Evolutionary conservation across 2,329 filamentous ascomycete species (phyloP).

Genomic region (Knoxdaviesia proteae): DNA sequence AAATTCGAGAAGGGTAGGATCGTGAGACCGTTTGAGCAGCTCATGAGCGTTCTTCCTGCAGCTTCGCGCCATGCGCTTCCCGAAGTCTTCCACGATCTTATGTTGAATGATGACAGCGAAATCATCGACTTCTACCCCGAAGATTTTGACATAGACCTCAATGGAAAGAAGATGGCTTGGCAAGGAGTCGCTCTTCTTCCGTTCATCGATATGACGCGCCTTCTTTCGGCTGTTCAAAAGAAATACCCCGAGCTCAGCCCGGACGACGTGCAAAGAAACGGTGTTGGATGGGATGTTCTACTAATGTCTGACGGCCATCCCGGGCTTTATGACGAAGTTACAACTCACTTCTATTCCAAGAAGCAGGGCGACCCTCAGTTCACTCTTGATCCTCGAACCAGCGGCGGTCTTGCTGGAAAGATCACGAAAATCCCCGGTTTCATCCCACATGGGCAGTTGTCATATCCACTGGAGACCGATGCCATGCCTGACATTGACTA

Average conservation of each 20-base stretch:
- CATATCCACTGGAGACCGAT: slow-evolving; percentile 53
- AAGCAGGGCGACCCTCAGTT: slow-evolving; percentile 47
- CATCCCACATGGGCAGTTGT: slow-evolving; percentile 63
- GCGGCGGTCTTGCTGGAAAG: slow-evolving; percentile 58
- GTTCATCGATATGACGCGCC: slow-evolving; percentile 81
- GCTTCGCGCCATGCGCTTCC: slow-evolving; percentile 84
- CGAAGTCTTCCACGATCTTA: slow-evolving; percentile 69
- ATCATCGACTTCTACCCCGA: slow-evolving; percentile 97
- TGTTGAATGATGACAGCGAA: slow-evolving; percentile 70
- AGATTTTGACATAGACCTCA: slow-evolving; percentile 81
- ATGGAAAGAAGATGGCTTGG: slow-evolving; percentile 98
- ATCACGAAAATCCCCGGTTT: slow-evolving; percentile 69
- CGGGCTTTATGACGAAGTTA: slow-evolving; percentile 61
- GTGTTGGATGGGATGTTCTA: slow-evolving; percentile 58
- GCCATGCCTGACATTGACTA: slow-evolving; percentile 61
- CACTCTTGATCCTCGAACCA: slow-evolving; percentile 53
- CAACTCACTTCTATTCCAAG: slow-evolving; percentile 78
- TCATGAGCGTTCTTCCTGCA: slow-evolving; percentile 94
- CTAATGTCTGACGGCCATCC: slow-evolving; percentile 63
- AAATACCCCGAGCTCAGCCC: slow-evolving; percentile 62
- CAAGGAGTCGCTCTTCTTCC: slow-evolving; percentile 84
- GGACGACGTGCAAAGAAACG: slow-evolving; percentile 62
- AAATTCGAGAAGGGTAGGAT: slow-evolving; percentile 67
- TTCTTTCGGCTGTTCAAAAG: slow-evolving; percentile 62
- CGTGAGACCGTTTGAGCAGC: slow-evolving; percentile 84